Base-by-base conservation (phyloP, 2,329 filamentous ascomycete species). In the Tolypocladium inflatum region DNA sequence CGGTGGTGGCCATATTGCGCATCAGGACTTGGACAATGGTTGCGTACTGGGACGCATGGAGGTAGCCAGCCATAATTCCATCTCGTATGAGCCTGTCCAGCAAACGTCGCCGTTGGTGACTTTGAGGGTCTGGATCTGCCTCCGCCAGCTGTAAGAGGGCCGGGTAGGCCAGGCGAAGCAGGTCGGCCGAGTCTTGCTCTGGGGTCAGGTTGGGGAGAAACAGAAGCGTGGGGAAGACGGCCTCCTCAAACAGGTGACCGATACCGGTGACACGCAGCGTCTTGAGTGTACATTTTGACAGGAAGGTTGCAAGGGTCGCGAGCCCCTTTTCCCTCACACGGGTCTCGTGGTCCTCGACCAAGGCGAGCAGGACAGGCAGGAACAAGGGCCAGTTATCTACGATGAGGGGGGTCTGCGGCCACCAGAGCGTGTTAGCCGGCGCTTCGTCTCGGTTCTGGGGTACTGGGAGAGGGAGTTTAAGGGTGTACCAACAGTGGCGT, bases 131-230 rank as follows among this genome's bases (percentile, higher is more conserved):
- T 21, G 66, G 53, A 23, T 69, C 62, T 9, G 65, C 55, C 54
- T 66, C 62, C 26, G 69, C 80, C 7, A 96, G 78, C 0, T 74
- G 73, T 21, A 88, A 73, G 3, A 96, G 76, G 2, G 86, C 85
- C 9, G 80, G 77, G 63, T 91, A 95, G 0, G 88, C 84, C 8
- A 79, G 77, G 7, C 71, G 67, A 1, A 96, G 79, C 3, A 97
- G 74, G 1, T 68, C 66, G 2, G 88, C 67, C 4, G 89, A 89
- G 58, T 94, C 88, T 0, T 78, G 68, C 65, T 90, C 87, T 0
- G 89, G 85, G 0, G 90, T 96, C 48, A 96, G 75, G 15, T 80
- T 84, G 0, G 93, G 92, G 7, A 96, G 78, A 65, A 85, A 89
- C 9, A 87, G 79, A n/a, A 96, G 79, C 41, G 86, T 84, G 0